These are phyloP conservation scores for Macadamia tetraphylla DNA, from an alignment of 164 flowering plant species.

Conservation along the genomic window DNA sequence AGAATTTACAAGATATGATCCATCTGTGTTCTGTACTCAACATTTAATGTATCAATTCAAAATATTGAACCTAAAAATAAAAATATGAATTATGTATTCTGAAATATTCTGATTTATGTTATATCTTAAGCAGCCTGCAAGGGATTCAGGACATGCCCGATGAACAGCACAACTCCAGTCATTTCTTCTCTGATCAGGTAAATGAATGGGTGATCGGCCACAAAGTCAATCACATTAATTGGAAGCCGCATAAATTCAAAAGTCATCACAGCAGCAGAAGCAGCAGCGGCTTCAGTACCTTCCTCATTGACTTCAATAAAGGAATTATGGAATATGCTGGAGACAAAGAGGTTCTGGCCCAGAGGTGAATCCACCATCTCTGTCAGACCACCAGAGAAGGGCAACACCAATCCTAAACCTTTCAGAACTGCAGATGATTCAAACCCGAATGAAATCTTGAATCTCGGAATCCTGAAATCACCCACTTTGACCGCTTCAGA, in stretches of 20 bases:
- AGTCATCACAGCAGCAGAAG: constrained; percentile 35
- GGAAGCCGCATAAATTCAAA: no score
- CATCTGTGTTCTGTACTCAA: no score
- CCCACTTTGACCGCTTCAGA: constrained; percentile 36
- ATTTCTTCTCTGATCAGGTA: constrained; percentile 59
- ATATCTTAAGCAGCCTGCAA: not conserved
- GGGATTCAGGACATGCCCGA: constrained; percentile 61
- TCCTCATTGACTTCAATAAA: constrained; percentile 75
- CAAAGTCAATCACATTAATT: constrained; percentile 36
- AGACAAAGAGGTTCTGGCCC: constrained; percentile 38
- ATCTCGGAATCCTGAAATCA: constrained; percentile 55
- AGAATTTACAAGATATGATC: no score
- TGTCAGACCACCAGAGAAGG: constrained; percentile 48
- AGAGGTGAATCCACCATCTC: constrained; percentile 61
- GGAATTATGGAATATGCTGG: constrained; percentile 56
- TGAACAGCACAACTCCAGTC: constrained; percentile 55
- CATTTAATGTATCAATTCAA: no score
- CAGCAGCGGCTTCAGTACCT: constrained; percentile 79
- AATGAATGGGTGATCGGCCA: constrained; percentile 77
- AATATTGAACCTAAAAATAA: no score
- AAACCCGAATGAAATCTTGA: constrained; percentile 62
- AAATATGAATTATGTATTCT: no score
- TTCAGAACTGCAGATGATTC: constrained; percentile 50
- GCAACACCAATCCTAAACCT: constrained; percentile 43
- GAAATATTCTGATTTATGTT: no score